Conservation (phyloP, 192 early-diverging fungal species). For the Borealophlyctis nickersoniae region DNA sequence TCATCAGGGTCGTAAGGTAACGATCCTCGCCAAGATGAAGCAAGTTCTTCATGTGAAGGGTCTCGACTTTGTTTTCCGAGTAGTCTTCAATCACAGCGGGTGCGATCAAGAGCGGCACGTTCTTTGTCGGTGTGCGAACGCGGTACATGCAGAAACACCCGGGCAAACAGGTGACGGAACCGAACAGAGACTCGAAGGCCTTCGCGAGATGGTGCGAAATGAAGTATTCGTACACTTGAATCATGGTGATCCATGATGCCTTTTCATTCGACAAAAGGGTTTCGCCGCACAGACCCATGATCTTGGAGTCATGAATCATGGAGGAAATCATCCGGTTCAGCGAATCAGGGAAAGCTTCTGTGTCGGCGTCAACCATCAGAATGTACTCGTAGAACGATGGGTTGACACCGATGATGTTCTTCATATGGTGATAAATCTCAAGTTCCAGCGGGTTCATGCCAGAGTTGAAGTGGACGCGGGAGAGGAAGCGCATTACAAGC, state of each 20-base stretch:
- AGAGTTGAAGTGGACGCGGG: slow-evolving; percentile 73
- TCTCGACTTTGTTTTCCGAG: slow-evolving; percentile 90
- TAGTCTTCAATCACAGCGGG: slow-evolving; percentile 91
- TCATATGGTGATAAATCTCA: slow-evolving; percentile 80
- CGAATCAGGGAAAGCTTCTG: slow-evolving; percentile 47
- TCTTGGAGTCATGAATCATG: slow-evolving; percentile 58
- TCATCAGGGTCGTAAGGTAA: slow-evolving; percentile 73
- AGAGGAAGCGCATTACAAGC: slow-evolving; percentile 79
- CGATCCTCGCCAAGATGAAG: slow-evolving; percentile 98
- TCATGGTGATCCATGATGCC: slow-evolving; percentile 91
- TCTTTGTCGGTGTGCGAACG: slow-evolving; percentile 83
- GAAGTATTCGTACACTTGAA: slow-evolving; percentile 96
- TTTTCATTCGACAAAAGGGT: slow-evolving; percentile 89
- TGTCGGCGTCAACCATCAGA: slow-evolving; percentile 64
- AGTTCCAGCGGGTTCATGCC: slow-evolving; percentile 77
- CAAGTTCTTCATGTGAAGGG: slow-evolving; percentile 98
- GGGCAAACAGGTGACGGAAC: slow-evolving; percentile 97
- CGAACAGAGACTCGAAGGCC: slow-evolving; percentile 97
- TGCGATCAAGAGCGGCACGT: slow-evolving; percentile 84
- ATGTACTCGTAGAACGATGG: slow-evolving; percentile 74
- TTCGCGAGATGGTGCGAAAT: slow-evolving; percentile 99
- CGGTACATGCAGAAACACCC: slow-evolving; percentile 99
- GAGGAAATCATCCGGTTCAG: slow-evolving; percentile 55
- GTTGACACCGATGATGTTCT: slow-evolving; percentile 80
- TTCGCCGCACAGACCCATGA: slow-evolving; percentile 85